Percentiles rank a stretch among this genome's conserved stretches.
These are phyloP conservation scores for Rhododendron mucronatum DNA, from an alignment of 148 eudicot genomes.

Conservation along the genomic window DNA sequence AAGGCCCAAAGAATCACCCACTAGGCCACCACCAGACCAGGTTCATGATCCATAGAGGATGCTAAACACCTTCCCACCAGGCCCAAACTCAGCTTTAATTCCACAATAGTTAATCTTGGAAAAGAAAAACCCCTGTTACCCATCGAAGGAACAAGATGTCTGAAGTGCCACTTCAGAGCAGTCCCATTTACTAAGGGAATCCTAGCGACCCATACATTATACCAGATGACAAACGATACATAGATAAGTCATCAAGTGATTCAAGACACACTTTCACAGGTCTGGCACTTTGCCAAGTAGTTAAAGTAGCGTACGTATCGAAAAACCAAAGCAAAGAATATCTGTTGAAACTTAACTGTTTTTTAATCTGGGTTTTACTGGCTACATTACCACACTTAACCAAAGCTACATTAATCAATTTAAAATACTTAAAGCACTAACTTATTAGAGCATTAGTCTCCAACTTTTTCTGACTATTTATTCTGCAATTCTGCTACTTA, in stretches of 20 bases:
- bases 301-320: neutral
- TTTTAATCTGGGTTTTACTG: neutral
- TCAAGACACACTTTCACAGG: neutral
- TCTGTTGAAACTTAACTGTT: neutral
- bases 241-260: neutral
- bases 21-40: neutral
- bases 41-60: neutral
- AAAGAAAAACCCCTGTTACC: neutral
- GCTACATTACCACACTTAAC: neutral
- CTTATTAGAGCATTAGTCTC: neutral
- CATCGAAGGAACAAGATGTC: neutral
- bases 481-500: neutral
- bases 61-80: neutral
- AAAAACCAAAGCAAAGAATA: neutral
- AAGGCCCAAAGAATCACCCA: neutral
- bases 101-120: neutral
- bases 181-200: neutral
- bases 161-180: neutral
- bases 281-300: neutral
- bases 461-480: neutral
- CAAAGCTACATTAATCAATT: neutral
- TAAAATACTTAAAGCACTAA: neutral
- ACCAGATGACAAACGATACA: neutral
- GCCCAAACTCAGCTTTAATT: neutral
- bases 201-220: neutral